A percentile compares a stretch with the other conserved stretches of the same genome.
Conservation (phyloP, 2,329 filamentous ascomycete genomes). For the Penicillium vulpinum region DNA sequence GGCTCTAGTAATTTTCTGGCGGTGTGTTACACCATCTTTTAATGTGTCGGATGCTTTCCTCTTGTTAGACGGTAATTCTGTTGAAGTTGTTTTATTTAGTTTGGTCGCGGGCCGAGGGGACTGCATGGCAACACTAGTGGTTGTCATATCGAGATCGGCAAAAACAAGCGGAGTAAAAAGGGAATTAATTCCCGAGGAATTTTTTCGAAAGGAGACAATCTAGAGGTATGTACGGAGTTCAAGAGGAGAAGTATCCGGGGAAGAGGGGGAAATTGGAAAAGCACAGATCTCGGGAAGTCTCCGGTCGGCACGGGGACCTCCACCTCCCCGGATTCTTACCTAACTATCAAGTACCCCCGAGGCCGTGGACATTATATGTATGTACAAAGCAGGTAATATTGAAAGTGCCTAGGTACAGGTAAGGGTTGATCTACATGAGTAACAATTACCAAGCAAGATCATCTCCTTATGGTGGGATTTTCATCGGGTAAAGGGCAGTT, state of each 20-base stretch:
- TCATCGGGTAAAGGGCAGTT: background rate
- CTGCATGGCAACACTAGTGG: conserved; percentile 16
- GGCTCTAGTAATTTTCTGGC: conserved; percentile 42
- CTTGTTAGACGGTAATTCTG: conserved; percentile 18
- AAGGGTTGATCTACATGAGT: background rate
- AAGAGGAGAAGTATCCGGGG: conserved; percentile 19
- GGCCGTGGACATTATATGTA: too few relatives aligned
- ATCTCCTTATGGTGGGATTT: background rate
- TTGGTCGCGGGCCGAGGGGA: conserved; percentile 9
- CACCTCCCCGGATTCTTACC: conserved; percentile 12
- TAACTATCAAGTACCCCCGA: too few relatives aligned
- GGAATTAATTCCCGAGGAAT: background rate
- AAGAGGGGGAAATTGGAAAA: conserved; percentile 2
- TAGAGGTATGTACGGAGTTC: background rate
- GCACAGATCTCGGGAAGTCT: conserved; percentile 6
- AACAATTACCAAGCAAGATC: background rate
- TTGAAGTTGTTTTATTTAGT: background rate
- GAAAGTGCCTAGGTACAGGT: background rate
- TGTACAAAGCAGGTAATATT: too few relatives aligned
- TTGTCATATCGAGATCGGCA: conserved; percentile 15
- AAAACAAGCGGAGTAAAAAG: conserved; percentile 2
- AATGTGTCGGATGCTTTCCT: conserved; percentile 31
- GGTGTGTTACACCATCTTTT: conserved; percentile 20
- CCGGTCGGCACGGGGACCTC: conserved; percentile 15
- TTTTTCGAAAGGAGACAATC: background rate